A percentile compares a stretch with the other conserved stretches of the same genome.
Conservation (phyloP, 2,329 filamentous ascomycete species). For the Exophiala calicioides region DNA sequence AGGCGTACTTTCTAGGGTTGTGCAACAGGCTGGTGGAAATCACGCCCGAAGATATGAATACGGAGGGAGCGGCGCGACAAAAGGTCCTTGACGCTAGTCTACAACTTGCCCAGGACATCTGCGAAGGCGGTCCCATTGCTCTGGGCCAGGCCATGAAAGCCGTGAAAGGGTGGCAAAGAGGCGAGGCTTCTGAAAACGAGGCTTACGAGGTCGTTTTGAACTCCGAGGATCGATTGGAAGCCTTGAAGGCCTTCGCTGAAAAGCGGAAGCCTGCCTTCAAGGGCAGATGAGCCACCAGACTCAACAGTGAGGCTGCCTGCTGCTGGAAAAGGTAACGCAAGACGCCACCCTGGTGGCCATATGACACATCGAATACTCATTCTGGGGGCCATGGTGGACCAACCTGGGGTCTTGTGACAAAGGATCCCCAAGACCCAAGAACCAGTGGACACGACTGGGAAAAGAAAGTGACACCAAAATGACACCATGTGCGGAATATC, state of each 20-base stretch:
- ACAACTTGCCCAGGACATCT: conserved; percentile 78
- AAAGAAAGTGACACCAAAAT: too few relatives aligned
- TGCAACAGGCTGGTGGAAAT: conserved; percentile 89
- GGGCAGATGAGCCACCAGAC: conserved; percentile 36
- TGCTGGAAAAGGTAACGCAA: not conserved
- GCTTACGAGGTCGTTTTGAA: conserved; percentile 82
- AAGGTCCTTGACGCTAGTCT: conserved; percentile 75
- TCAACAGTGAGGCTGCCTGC: not conserved
- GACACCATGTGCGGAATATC: too few relatives aligned
- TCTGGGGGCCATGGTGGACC: not conserved
- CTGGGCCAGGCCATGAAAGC: conserved; percentile 77
- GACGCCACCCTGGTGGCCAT: too few relatives aligned
- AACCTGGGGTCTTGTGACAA: not conserved
- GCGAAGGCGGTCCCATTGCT: conserved; percentile 83
- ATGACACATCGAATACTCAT: too few relatives aligned
- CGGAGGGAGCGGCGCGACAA: conserved; percentile 62
- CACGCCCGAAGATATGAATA: conserved; percentile 52
- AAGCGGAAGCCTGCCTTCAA: conserved; percentile 71
- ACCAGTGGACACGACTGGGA: too few relatives aligned
- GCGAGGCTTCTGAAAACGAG: conserved; percentile 77
- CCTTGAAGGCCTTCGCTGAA: conserved; percentile 78
- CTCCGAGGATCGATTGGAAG: conserved; percentile 86
- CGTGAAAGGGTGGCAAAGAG: conserved; percentile 64
- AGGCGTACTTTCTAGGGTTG: conserved; percentile 89
- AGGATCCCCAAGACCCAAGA: too few relatives aligned